Percentiles rank a stretch among this genome's conserved stretches.
These are phyloP conservation scores for Macrophomina pseudophaseolina DNA, from an alignment of 2,329 filamentous ascomycete genomes.

Conservation along the genomic window DNA sequence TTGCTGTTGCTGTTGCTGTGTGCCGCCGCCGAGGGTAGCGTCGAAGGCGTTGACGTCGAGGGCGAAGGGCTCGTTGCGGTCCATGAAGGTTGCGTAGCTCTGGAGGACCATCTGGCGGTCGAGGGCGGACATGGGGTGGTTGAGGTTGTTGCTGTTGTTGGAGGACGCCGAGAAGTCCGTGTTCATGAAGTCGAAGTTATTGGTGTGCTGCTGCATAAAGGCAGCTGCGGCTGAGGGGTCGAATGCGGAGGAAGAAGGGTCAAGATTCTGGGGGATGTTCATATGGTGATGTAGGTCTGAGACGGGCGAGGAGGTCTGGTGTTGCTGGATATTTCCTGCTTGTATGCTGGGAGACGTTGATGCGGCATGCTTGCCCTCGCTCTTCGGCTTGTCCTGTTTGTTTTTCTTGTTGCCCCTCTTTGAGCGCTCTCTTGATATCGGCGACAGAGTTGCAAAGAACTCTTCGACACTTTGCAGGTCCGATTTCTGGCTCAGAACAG, in stretches of 20 bases:
- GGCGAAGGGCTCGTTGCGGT: constrained; percentile 31
- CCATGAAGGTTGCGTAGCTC: constrained; percentile 60
- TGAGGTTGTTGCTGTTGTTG: constrained; percentile 32
- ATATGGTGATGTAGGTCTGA: constrained; percentile 26
- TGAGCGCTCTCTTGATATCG: constrained; percentile 53
- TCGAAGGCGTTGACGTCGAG: constrained; percentile 24
- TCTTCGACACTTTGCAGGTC: constrained; percentile 94
- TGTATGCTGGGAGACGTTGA: constrained; percentile 29
- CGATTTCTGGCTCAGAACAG: constrained; percentile 83
- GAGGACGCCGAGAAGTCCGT: background rate
- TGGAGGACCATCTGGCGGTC: constrained; percentile 78
- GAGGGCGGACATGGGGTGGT: constrained; percentile 68
- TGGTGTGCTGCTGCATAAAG: constrained; percentile 33
- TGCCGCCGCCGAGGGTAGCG: background rate
- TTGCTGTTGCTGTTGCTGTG: constrained; percentile 6
- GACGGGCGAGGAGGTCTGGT: constrained; percentile 37
- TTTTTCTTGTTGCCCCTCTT: constrained; percentile 28
- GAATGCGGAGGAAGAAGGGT: constrained; percentile 47
- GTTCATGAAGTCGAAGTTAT: constrained; percentile 19
- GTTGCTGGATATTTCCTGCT: constrained; percentile 43
- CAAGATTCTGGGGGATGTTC: constrained; percentile 30
- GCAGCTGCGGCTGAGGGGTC: constrained; percentile 37
- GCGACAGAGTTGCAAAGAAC: constrained; percentile 82
- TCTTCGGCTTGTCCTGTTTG: constrained; percentile 26
- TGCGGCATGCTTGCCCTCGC: background rate